phyloP scores from a whole-genome alignment of 2,329 filamentous ascomycete species.

The Penicillium occitanis region DNA sequence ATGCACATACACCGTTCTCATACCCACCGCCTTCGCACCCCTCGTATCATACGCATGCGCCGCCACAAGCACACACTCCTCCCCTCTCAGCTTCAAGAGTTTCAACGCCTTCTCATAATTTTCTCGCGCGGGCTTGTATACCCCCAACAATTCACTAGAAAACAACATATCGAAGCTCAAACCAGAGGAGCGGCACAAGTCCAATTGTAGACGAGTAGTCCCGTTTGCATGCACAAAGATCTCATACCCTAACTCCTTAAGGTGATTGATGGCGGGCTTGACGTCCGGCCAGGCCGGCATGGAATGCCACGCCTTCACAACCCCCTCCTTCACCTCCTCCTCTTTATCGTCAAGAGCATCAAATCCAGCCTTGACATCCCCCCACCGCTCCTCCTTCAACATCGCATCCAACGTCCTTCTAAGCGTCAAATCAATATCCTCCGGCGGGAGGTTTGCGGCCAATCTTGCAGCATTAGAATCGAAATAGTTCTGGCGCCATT shows the following conservation, averaged over 20 bases:
- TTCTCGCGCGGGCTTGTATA: conserved; percentile 51
- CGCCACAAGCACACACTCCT: conserved; percentile 55
- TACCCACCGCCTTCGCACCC: conserved; percentile 50
- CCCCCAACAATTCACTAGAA: conserved; percentile 52
- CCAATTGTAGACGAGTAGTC: conserved; percentile 56
- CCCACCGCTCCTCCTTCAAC: conserved; percentile 29
- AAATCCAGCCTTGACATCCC: neutral
- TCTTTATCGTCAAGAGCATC: neutral
- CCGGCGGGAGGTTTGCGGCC: neutral
- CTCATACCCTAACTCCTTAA: conserved; percentile 43
- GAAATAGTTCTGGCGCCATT: conserved; percentile 22
- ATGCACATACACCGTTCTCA: conserved; percentile 55
- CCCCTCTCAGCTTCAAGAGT: conserved; percentile 46
- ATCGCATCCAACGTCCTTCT: conserved; percentile 42
- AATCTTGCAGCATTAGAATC: conserved; percentile 17
- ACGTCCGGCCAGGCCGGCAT: conserved; percentile 57
- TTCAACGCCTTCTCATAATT: conserved; percentile 50
- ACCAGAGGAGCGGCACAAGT: conserved; percentile 50
- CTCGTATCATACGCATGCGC: conserved; percentile 57
- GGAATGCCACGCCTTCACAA: conserved; percentile 49
- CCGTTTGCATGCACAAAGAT: conserved; percentile 57
- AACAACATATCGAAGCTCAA: conserved; percentile 55
- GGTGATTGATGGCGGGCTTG: conserved; percentile 37
- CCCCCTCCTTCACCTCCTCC: conserved; percentile 22
- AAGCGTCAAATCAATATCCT: conserved; percentile 52